These are phyloP conservation scores for Coemansia biformis DNA, from an alignment of 192 early-diverging fungal species.

Conservation along the genomic window DNA sequence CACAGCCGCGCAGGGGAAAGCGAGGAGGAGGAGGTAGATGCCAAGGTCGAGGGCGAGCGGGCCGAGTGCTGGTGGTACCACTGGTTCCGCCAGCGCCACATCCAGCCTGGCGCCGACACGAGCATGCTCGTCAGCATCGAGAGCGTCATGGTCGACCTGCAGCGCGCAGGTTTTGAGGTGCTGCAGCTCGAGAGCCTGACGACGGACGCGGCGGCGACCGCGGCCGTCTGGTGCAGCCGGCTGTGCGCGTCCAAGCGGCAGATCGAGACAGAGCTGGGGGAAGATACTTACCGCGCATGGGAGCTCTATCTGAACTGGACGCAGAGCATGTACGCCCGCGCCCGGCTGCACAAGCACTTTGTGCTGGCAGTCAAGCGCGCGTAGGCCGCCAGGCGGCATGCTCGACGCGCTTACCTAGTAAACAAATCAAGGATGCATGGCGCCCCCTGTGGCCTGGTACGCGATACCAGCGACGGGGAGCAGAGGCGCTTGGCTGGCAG, in stretches of 20 bases:
- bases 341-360: constrained; percentile 43
- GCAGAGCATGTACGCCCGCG: constrained; percentile 42
- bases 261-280: constrained; percentile 46
- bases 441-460: too few species aligned
- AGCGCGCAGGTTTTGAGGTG: constrained; percentile 45
- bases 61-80: constrained; percentile 52
- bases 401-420: too few species aligned
- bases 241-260: constrained; percentile 39
- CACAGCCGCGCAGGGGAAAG: too few species aligned
- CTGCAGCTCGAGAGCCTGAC: constrained; percentile 47
- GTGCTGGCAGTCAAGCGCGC: constrained; percentile 40
- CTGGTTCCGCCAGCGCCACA: constrained; percentile 41
- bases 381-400: background rate
- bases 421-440: too few species aligned
- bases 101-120: constrained; percentile 47
- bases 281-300: constrained; percentile 40
- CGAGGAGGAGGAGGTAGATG: too few species aligned
- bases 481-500: too few species aligned
- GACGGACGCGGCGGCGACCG: constrained; percentile 35
- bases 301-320: constrained; percentile 52
- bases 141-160: constrained; percentile 39
- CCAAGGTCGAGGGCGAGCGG: too few species aligned
- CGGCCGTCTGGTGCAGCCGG: constrained; percentile 36
- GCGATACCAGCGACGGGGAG: too few species aligned
- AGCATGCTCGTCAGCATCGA: constrained; percentile 37